Evolutionary conservation across 2,329 filamentous ascomycete species (phyloP), one percentile per base, ranked within the genome.

Genomic region (Alternaria sp.): DNA sequence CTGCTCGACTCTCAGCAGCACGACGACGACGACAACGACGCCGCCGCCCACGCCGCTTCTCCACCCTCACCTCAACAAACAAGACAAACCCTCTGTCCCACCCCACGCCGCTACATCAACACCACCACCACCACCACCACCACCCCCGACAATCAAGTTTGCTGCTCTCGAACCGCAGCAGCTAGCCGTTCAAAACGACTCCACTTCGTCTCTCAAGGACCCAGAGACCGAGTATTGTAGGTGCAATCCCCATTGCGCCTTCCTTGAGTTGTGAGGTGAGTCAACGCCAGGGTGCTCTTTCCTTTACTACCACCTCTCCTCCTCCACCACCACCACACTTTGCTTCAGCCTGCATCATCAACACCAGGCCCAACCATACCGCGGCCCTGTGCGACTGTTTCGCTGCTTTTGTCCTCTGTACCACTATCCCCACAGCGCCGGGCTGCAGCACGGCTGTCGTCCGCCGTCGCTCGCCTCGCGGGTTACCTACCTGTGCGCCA

Each of bases 401-500:
- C 67, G 67, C 69, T 71, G 58, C 62, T 71, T 75, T 63, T 60
- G 68, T 68, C 59, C 45, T 51, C 61, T 64, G 73, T 76, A 54
- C 64, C 65, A 76, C 72, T 54, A 51, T 69, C 72, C 59, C 69
- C 71, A 72, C 65, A 66, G 56, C 62, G 60, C 68, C 63, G 66
- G 63, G 58, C 62, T 70, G 66, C 72, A 61, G 70, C 62, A 65
- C 71, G 56, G 68, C 73, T 72, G 70, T 68, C 60, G 68, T 74
- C 71, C 73, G 57, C 71, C 68, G 68, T 68, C 66, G 65, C 70
- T 69, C 69, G 71, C 71, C 66, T 73, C 54, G 63, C 62, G 58
- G 61, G 64, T 63, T 68, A 64, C 66, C 66, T 63, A 56, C 51
- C 62, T 75, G 72, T 74, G 70, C 73, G 74, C 74, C 73, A 76